Percentiles rank a stretch among this genome's conserved stretches.
These are phyloP conservation scores for Amaranthus tricolor DNA, from an alignment of 179 eudicot genomes.

Conservation along the genomic window DNA sequence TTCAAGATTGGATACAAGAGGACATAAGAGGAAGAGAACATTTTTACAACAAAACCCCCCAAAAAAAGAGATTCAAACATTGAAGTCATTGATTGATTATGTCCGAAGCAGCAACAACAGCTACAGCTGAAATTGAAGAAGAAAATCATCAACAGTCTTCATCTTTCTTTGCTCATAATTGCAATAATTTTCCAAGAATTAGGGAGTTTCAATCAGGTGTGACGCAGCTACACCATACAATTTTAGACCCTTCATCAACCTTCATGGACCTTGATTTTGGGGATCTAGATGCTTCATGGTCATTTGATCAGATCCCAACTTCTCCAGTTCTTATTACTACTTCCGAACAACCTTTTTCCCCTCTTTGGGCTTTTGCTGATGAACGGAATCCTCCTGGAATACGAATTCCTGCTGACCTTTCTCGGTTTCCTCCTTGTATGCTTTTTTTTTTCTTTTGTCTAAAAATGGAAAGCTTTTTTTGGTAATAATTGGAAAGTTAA, in stretches of 20 bases:
- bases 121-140: slow-evolving; percentile 13
- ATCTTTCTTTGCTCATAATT: neutral
- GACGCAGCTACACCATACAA: slow-evolving; percentile 10
- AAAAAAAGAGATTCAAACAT: no score
- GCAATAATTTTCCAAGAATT: slow-evolving; percentile 10
- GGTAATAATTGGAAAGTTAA: no score
- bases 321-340: slow-evolving; percentile 34
- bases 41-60: no score
- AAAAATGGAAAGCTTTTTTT: neutral
- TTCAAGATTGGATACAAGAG: neutral
- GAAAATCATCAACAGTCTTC: neutral
- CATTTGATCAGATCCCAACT: slow-evolving; percentile 66
- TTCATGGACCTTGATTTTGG: slow-evolving; percentile 70
- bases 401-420: slow-evolving; percentile 33
- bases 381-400: slow-evolving; percentile 26
- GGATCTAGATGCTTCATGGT: slow-evolving; percentile 67
- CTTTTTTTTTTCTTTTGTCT: neutral
- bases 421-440: slow-evolving; percentile 30
- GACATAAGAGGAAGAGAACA: no score
- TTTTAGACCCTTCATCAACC: slow-evolving; percentile 19
- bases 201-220: slow-evolving; percentile 12
- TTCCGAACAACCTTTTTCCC: slow-evolving; percentile 67
- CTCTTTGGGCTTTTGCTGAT: slow-evolving; percentile 66
- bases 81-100: slow-evolving; percentile 22
- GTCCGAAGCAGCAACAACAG: slow-evolving; percentile 24